Evolutionary conservation across 495 filamentous ascomycete genomes (phyloP).

Genomic region (Hyaloscypha variabilis): DNA sequence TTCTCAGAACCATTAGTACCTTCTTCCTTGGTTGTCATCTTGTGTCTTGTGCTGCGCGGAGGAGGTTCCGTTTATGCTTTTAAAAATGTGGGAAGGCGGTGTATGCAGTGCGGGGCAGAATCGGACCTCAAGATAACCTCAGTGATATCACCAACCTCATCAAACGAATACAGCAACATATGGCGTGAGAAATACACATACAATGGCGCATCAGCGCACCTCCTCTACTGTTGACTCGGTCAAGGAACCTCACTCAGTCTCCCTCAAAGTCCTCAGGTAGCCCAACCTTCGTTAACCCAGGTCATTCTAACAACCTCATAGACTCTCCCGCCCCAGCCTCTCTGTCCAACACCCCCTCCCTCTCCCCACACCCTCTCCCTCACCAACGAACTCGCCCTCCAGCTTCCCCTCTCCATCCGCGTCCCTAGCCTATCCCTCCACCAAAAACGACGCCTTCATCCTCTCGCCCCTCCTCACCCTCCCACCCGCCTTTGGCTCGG

Average conservation of each 20-base stretch:
- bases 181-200: conserved; percentile 16
- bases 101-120: neutral
- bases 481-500: conserved; percentile 88
- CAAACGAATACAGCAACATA: neutral
- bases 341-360: conserved; percentile 51
- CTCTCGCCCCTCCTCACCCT: conserved; percentile 73
- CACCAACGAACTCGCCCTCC: conserved; percentile 22
- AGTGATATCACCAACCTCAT: neutral
- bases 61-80: neutral
- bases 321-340: conserved; percentile 56
- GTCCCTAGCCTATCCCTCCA: conserved; percentile 29
- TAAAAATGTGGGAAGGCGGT: conserved; percentile 15
- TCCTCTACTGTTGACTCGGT: conserved; percentile 50
- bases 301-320: conserved; percentile 25
- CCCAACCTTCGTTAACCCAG: neutral
- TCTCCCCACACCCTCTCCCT: conserved; percentile 27
- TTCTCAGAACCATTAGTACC: neutral
- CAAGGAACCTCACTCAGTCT: conserved; percentile 83
- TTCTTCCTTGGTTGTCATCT: neutral
- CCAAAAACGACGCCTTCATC: conserved; percentile 28
- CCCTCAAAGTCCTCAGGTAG: conserved; percentile 78
- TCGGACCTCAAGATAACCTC: neutral
- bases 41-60: neutral
- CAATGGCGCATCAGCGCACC: conserved; percentile 34
- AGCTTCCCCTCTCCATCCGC: conserved; percentile 20